Percentiles rank a stretch among this genome's conserved stretches.
These are phyloP conservation scores for Scedosporium aurantiacum DNA, from an alignment of 2,329 filamentous ascomycete genomes.

Conservation along the genomic window DNA sequence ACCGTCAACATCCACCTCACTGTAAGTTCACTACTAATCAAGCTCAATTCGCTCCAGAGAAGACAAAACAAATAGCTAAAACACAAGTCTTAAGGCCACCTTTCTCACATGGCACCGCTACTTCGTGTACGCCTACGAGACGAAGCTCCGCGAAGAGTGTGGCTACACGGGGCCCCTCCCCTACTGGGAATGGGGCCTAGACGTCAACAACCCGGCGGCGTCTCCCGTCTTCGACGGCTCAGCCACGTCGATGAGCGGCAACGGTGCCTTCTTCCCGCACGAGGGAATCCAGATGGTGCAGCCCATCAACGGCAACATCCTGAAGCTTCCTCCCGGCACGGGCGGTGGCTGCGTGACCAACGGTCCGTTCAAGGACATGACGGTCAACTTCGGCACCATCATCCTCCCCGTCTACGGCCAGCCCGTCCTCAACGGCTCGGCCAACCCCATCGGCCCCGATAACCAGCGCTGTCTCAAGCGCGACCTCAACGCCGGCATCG, in stretches of 20 bases:
- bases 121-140: slow-evolving; percentile 14
- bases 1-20: slow-evolving; percentile 13
- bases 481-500: slow-evolving; percentile 18
- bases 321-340: slow-evolving; percentile 28
- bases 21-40: not conserved
- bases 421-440: not conserved
- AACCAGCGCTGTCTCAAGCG: slow-evolving; percentile 32
- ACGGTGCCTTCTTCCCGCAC: slow-evolving; percentile 21
- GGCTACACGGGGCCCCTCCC: slow-evolving; percentile 14
- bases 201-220: slow-evolving; percentile 28
- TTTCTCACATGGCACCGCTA: slow-evolving; percentile 21
- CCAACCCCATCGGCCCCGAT: slow-evolving; percentile 16
- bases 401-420: slow-evolving; percentile 3
- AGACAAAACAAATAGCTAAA: not conserved
- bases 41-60: not conserved
- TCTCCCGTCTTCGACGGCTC: slow-evolving; percentile 43
- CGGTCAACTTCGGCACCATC: slow-evolving; percentile 22
- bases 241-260: slow-evolving; percentile 31
- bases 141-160: slow-evolving; percentile 14
- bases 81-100: slow-evolving; percentile 14
- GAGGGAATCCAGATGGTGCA: slow-evolving; percentile 14
- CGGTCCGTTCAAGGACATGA: slow-evolving; percentile 30
- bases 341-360: slow-evolving; percentile 39
- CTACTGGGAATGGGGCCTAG: slow-evolving; percentile 40
- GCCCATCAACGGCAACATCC: slow-evolving; percentile 27